Evolutionary conservation across 371 early-diverging fungal genomes (phyloP), one percentile per base, ranked within the genome.

Genomic region (Mucor saturninus): DNA sequence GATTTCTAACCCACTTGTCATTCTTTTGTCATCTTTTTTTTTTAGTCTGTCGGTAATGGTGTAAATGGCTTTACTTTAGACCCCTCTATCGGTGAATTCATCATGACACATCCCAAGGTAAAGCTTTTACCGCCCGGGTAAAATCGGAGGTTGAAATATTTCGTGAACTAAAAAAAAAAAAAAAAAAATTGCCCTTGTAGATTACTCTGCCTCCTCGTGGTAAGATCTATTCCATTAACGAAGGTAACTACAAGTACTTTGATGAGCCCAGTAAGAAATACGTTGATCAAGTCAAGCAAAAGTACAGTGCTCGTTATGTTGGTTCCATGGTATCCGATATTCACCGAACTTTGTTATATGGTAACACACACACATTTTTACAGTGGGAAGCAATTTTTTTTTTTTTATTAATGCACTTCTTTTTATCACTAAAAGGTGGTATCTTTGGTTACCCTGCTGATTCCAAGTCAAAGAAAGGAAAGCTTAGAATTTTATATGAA

Each of bases 251-350:
- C 67, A 85, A 88, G 69, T 91, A 93, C 79, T 98, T 95, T 87
- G 92, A 95, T 76, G 85, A 83, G 15, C 90, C 96, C 15, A 90
- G 92, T 73, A 90, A 88, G 64, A 91, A 90, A 55, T 98, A 98
- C 78, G 89, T 98, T 60, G 86, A 93, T 65, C 76, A 85, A 7
- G 77, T 98, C 80, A 94, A 90, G 80, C 87, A 91, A 57, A 95
- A 96, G 13, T 98, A 97, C 83, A 91, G 93, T 21, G 95, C 97
- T 26, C 91, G 98, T 72, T 98, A 98, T 79, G 95, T 97, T 48
- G 98, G 98, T 13, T 94, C 95, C 56, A 98, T 98, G 98, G 98
- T 98, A 26, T 97, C 98, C 61, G 98, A 98, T 83, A 95, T 98
- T 32, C 98, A 98, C 86, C 90, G 98, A 67, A 98, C 98, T 15